Percentiles rank a stretch among this genome's conserved stretches.
phyloP scores from a whole-genome alignment of 331 rosid species.

The Acacia pycnantha region DNA sequence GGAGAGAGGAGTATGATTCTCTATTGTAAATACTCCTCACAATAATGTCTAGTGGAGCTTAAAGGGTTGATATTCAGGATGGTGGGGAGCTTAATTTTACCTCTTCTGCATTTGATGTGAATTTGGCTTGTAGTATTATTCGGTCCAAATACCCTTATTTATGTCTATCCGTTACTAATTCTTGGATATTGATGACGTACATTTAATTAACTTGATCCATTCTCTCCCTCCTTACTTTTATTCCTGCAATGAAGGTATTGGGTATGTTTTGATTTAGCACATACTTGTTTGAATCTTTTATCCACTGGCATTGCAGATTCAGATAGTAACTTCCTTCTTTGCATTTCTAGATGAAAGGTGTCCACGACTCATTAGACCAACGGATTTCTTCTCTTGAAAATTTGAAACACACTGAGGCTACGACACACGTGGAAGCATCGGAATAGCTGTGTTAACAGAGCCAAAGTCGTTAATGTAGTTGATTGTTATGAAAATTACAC shows the following conservation, averaged over 20 bases:
- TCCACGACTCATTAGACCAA: slow-evolving; percentile 64
- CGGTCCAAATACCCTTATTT: background rate
- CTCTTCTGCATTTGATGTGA: background rate
- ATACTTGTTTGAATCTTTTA: background rate
- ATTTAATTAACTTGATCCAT: background rate
- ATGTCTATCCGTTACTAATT: background rate
- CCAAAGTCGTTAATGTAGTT: slow-evolving; percentile 16
- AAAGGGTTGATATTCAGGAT: background rate
- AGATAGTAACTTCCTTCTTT: slow-evolving; percentile 12
- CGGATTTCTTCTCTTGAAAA: slow-evolving; percentile 77
- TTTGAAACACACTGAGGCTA: slow-evolving; percentile 56
- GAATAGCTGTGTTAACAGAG: slow-evolving; percentile 39
- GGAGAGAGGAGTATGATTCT: too few species aligned
- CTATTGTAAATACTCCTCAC: too few species aligned
- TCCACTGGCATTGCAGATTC: background rate
- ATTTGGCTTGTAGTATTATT: background rate
- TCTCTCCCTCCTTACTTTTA: background rate
- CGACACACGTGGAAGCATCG: slow-evolving; percentile 54
- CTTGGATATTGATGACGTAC: background rate
- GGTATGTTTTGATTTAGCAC: slow-evolving; percentile 2
- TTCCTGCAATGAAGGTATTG: slow-evolving; percentile 5
- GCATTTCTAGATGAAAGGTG: slow-evolving; percentile 61
- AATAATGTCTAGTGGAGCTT: background rate
- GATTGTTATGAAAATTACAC: slow-evolving; percentile 17
- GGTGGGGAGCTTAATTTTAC: background rate